Base-by-base conservation (phyloP, 495 filamentous ascomycete species). In the Penicillium atrosanguineum region DNA sequence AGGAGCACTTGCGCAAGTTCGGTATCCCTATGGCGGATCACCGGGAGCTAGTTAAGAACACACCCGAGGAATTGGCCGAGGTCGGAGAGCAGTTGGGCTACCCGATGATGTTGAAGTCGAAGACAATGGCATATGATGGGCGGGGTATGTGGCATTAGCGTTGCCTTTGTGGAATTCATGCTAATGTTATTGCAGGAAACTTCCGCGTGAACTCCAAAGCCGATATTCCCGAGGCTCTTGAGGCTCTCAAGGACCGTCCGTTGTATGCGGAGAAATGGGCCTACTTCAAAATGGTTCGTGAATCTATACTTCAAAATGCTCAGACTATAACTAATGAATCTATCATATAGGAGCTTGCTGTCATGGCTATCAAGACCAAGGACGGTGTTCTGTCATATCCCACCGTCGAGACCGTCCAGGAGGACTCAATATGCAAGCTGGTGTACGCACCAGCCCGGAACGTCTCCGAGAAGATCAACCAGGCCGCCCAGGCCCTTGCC, bases 181-280 rank as follows among this genome's bases (percentile, higher is more conserved):
- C 41, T 64, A 18, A 57, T 52, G 48, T 25, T 29, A 16, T 37
- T 7, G 7, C 25, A 77, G 74, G 94, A 25, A 98, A 97, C 71
- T 92, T 84, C 70, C 85, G 85, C 25, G 84, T 97, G 50, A 75
- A 74, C 54, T 81, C 79, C 19, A 73, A 79, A 16, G 76, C 75
- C 2, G 90, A 95, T 60, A 84, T 97, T 50, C 73, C 79, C 15
- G 75, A 69, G 15, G 92, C 90, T 3, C 69, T 88, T 34, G 72
- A 88, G 50, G 79, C 82, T 1, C 78, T 97, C 54, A 85, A 84
- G 19, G 82, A 84, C 14, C 74, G 88, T 26, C 81, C 83, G 1
- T 71, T 97, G 21, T 97, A 97, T 65, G 92, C 90, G 6, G 94
- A 98, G 74, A 88, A 89, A 64, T 97, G 90, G 87, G 88, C 87